Percentiles rank a stretch among this genome's conserved stretches.
phyloP scores from a whole-genome alignment of 768 basidiomycete species.

The Dacryopinax primogenitus region DNA sequence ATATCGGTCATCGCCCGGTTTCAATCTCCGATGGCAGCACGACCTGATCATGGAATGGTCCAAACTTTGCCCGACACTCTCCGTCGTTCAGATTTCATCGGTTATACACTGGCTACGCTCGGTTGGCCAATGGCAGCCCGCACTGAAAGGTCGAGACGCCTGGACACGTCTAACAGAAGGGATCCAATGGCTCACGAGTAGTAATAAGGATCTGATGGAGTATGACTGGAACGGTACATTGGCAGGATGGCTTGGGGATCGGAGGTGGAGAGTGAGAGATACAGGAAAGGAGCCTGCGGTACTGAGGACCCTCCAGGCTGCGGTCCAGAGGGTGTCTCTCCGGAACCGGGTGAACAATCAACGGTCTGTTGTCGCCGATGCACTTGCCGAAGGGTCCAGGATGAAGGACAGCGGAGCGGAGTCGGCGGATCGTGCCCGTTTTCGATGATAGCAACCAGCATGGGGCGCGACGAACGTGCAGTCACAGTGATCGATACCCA shows the following conservation, averaged over 20 bases:
- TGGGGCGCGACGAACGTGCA: not conserved
- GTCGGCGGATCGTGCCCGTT: not conserved
- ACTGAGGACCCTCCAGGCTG: not conserved
- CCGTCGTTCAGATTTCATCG: conserved; percentile 1
- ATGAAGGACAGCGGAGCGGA: not conserved
- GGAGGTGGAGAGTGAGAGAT: not conserved
- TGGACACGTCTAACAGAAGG: not conserved
- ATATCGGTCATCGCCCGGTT: not conserved
- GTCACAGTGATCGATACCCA: too few relatives aligned
- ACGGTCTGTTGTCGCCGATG: too few relatives aligned
- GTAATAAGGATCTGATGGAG: not conserved
- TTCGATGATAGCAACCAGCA: too few relatives aligned
- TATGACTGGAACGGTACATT: not conserved
- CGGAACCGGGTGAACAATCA: too few relatives aligned
- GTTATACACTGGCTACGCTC: not conserved
- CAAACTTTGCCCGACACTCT: not conserved
- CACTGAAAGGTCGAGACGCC: not conserved
- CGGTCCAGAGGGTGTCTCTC: not conserved
- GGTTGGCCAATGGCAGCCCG: not conserved
- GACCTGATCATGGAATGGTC: not conserved
- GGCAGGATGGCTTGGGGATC: not conserved
- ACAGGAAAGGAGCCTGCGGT: not conserved
- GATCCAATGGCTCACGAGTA: not conserved
- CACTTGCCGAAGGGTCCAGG: too few relatives aligned
- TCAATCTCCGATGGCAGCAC: not conserved